Evolutionary conservation across 2,329 filamentous ascomycete genomes (phyloP).

Genomic region (Allantophomopsis cytisporea): DNA sequence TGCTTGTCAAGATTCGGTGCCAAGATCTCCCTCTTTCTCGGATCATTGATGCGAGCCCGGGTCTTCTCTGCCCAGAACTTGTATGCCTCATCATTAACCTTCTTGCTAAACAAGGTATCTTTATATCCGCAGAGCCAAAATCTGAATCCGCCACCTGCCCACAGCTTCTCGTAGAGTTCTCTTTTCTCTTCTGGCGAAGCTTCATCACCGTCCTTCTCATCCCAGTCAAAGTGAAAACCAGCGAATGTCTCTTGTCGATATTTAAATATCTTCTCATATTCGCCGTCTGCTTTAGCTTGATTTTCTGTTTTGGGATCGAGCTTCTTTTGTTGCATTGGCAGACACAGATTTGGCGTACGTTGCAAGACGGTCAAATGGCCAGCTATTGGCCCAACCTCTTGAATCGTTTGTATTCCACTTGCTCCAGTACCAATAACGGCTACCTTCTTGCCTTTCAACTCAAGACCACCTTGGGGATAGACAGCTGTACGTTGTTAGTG

Average conservation of each 20-base stretch:
- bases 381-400: conserved; percentile 21
- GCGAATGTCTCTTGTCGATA: conserved; percentile 29
- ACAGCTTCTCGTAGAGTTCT: conserved; percentile 28
- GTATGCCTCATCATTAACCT: conserved; percentile 30
- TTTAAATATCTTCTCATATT: conserved; percentile 27
- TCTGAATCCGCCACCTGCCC: conserved; percentile 29
- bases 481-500: conserved; percentile 27
- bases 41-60: conserved; percentile 27
- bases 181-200: conserved; percentile 28
- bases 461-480: conserved; percentile 22
- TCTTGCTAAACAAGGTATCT: conserved; percentile 26
- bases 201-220: conserved; percentile 27
- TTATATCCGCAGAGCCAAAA: conserved; percentile 30
- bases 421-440: conserved; percentile 36
- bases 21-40: conserved; percentile 27
- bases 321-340: conserved; percentile 39
- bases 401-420: conserved; percentile 12
- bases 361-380: conserved; percentile 33
- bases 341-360: conserved; percentile 40
- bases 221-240: conserved; percentile 36
- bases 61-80: conserved; percentile 33
- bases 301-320: conserved; percentile 26
- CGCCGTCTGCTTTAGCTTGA: conserved; percentile 23
- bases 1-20: conserved; percentile 24
- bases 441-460: conserved; percentile 34